phyloP scores from a whole-genome alignment of 1,284 basidiomycete species.

The Malassezia sp. region DNA sequence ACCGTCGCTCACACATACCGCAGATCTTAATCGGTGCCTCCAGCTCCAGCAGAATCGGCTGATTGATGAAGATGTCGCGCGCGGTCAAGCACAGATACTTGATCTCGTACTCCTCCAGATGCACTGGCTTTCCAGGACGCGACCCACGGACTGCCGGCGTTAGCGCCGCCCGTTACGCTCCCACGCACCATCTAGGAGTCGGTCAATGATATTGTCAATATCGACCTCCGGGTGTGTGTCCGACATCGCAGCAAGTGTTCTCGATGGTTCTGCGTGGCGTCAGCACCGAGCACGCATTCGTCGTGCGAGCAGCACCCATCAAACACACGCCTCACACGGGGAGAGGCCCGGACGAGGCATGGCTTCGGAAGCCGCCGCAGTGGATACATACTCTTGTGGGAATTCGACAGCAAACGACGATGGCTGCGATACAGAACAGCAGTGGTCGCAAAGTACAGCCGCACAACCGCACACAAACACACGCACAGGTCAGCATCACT shows the following conservation, averaged over 20 bases:
- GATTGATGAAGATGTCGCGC: constrained; percentile 88
- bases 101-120: constrained; percentile 89
- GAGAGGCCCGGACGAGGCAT: too few species aligned
- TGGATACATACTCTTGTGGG: too few species aligned
- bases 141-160: constrained; percentile 61
- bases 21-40: constrained; percentile 96
- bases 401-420: too few species aligned
- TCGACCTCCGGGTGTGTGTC: constrained; percentile 43
- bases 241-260: too few species aligned
- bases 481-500: too few species aligned
- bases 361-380: too few species aligned
- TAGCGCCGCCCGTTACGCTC: not conserved
- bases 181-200: constrained; percentile 36
- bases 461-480: too few species aligned
- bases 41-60: constrained; percentile 82
- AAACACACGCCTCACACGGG: too few species aligned
- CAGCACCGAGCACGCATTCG: not conserved
- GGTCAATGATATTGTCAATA: constrained; percentile 46
- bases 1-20: constrained; percentile 54
- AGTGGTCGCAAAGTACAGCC: too few species aligned
- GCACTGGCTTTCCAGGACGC: constrained; percentile 88
- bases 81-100: constrained; percentile 89
- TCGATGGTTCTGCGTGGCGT: not conserved
- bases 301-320: too few species aligned
- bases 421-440: too few species aligned